Evolutionary conservation across 495 filamentous ascomycete genomes (phyloP), one percentile per base, ranked within the genome.

Genomic region (Aspergillus steynii): DNA sequence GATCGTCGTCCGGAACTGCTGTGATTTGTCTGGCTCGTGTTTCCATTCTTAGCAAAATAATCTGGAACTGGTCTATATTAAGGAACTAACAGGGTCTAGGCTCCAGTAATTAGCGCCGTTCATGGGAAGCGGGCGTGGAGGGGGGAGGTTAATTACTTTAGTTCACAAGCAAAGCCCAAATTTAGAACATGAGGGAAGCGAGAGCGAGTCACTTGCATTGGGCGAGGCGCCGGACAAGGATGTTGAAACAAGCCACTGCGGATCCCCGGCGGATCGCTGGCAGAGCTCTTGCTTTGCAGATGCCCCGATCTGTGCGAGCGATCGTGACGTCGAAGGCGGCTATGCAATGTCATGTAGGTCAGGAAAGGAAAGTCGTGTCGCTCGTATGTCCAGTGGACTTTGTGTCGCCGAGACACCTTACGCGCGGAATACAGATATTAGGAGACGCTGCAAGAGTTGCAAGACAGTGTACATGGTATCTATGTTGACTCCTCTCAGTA

Each of bases 31-130:
- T 42, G 9, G 37, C 37, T 42, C 37, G 37, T 42, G 37, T 15
- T 42, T 42, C 37, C 37, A 42, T 42, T 42, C 9, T 55, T 46
- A 37, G 42, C 51, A 55, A 48, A 49, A 49, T 29, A 54, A 28
- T 51, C 31, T 45, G 14, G 58, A 55, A 50, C 27, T 26, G 52
- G 28, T 55, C 58, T 61, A 61, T 55, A 61, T 61, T 61, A 61
- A 50, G 58, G 2, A 51, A 6, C n/a, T 42, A 42, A 42, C 37
- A 12, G 9, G 9, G 37, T 42, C 37, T 42, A 12, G 37, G 14
- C 37, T 42, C 9, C 9, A 42, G 37, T 42, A 42, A 42, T 42
- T 42, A 42, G 37, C 37, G 37, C 37, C 37, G 37, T 12, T 42
- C 37, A 34, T 53, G 10, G 20, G 51, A 42, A 15, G 14, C 12